A percentile compares a stretch with the other conserved stretches of the same genome.
These are phyloP conservation scores for Beauveria rudraprayagi DNA, from an alignment of 2,329 filamentous ascomycete species.

Conservation along the genomic window DNA sequence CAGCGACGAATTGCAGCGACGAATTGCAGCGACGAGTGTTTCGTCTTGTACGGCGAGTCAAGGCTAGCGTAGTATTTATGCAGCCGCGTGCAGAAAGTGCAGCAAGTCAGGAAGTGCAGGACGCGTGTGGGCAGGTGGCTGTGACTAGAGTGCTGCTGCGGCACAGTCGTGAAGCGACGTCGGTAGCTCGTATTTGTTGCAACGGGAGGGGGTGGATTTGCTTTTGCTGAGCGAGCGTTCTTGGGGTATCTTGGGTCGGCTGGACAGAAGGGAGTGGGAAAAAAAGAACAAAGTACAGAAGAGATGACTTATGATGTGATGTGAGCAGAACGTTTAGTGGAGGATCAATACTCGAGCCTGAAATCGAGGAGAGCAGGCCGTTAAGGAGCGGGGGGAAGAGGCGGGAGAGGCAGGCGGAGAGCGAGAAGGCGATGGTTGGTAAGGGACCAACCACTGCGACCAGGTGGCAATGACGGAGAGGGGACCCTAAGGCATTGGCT, in stretches of 20 bases:
- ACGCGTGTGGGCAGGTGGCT: not conserved
- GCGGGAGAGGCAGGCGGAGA: not conserved
- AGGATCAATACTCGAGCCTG: not conserved
- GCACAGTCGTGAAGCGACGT: not conserved
- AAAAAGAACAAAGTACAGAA: not conserved
- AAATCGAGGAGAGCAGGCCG: not conserved
- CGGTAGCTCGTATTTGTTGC: conserved; percentile 5
- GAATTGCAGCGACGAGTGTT: not conserved
- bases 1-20: not conserved
- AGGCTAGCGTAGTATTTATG: not conserved
- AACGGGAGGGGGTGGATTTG: not conserved
- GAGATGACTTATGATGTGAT: conserved; percentile 7
- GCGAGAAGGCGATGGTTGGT: conserved; percentile 3
- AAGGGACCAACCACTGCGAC: conserved; percentile 4
- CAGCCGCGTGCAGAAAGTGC: not conserved
- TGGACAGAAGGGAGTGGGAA: not conserved
- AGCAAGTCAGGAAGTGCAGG: not conserved
- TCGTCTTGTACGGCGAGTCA: not conserved
- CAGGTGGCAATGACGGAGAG: not conserved
- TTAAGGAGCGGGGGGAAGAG: not conserved
- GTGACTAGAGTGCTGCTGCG: not conserved
- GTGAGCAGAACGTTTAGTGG: not conserved
- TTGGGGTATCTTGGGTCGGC: not conserved
- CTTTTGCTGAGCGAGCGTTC: not conserved
- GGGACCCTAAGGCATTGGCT: not conserved